Percentiles rank a stretch among this genome's conserved stretches.
phyloP scores from a whole-genome alignment of 2,329 filamentous ascomycete species.

The Nothophoma quercina region DNA sequence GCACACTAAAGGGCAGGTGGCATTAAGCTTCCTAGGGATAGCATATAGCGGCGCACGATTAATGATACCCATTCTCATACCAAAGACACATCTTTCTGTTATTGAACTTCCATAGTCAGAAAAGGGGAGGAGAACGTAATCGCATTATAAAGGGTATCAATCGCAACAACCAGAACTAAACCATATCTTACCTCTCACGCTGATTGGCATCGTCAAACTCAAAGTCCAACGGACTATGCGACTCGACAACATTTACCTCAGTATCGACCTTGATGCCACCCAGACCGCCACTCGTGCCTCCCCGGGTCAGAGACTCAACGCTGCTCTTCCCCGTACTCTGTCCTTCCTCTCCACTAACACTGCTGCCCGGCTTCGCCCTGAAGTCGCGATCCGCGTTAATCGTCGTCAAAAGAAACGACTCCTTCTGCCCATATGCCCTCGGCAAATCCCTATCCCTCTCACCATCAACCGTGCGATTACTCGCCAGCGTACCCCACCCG shows the following conservation, averaged over 20 bases:
- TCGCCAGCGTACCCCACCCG: conserved; percentile 16
- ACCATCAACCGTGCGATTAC: background rate
- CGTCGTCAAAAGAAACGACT: conserved; percentile 18
- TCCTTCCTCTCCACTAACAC: background rate
- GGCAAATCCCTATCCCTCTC: background rate
- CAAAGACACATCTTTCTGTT: no score
- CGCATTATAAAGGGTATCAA: conserved; percentile 2
- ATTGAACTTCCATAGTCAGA: no score
- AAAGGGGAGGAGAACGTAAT: background rate
- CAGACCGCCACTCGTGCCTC: background rate
- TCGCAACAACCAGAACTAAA: background rate
- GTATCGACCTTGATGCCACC: conserved; percentile 14
- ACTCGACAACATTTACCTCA: conserved; percentile 13
- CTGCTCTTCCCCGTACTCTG: conserved; percentile 14
- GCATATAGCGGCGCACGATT: background rate
- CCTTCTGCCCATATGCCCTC: background rate
- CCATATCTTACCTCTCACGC: background rate
- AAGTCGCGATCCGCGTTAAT: conserved; percentile 15
- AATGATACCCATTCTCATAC: conserved; percentile 16
- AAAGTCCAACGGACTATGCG: background rate
- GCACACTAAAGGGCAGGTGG: conserved; percentile 1
- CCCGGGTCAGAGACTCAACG: conserved; percentile 11
- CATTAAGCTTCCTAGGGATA: background rate
- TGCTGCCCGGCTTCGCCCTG: background rate
- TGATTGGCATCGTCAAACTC: background rate